Evolutionary conservation across 177 flowering plant species (phyloP), one percentile per base, ranked within the genome.

Genomic region (Vitis hybrid): DNA sequence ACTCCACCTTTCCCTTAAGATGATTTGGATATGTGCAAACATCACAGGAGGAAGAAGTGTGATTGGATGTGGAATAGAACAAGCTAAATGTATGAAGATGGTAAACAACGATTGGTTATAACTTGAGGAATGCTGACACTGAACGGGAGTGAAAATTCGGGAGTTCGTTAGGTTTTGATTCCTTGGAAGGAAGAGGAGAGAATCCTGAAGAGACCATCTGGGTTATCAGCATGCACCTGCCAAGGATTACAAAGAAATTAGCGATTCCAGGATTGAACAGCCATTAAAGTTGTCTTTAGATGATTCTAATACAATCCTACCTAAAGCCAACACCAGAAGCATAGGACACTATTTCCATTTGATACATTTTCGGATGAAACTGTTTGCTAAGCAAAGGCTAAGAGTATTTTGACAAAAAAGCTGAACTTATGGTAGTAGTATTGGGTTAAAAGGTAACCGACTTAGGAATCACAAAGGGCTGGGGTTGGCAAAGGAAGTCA

Each of bases 151-250:
- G 11, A 35, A 32, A 35, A 35, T 61, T 18, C 18, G n/a, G 3
- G 40, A 61, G 46, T 16, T 63, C 55, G 18, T 60, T 32, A 69
- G 3, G 24, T 52, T 71, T 70, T 72, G 32, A 78, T 63, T 66
- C 85, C 88, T 62, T 70, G 76, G 74, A 93, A 93, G 27, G 98
- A 91, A 65, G 87, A 77, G 4, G 93, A 85, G 52, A 93, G 86
- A 69, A 93, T 93, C 67, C 83, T 77, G 75, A 91, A 93, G 52
- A 93, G 91, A 11, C 98, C 98, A 79, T 93, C 97, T 14, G 98
- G 98, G 72, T 93, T 93, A 80, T 93, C 98, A 30, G 97, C 87
- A 72, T 93, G 98, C n/a, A 93, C 98, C 98, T 93, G 86, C 67
- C 19, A 72, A 64, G 50, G 55, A 7, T 13, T 6, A n/a, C 4